Evolutionary conservation across 192 early-diverging fungal genomes (phyloP).

Genomic region (Rhizoclosmatium sp.): DNA sequence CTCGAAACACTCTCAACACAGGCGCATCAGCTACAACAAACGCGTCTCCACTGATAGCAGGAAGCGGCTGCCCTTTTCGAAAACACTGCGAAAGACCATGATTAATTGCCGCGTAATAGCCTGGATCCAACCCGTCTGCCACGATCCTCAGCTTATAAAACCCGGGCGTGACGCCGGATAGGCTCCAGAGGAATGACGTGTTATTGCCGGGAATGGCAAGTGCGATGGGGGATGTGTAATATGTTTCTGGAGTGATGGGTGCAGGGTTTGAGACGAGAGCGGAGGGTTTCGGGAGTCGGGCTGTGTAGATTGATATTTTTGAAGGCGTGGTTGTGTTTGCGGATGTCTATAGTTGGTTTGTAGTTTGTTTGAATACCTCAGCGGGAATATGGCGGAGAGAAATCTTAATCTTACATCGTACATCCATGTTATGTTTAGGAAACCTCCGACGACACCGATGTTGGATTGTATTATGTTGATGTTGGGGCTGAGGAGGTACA

Average conservation of each 20-base stretch:
- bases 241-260: slow-evolving; percentile 12
- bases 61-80: slow-evolving; percentile 7
- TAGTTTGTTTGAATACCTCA: not conserved
- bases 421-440: slow-evolving; percentile 30
- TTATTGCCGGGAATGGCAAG: not conserved
- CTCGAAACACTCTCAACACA: not conserved
- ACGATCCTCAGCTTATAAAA: slow-evolving; percentile 26
- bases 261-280: not conserved
- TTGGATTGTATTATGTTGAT: not conserved
- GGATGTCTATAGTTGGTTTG: not conserved
- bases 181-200: slow-evolving; percentile 1
- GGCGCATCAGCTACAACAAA: slow-evolving; percentile 16
- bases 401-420: slow-evolving; percentile 4
- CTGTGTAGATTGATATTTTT: slow-evolving; percentile 20
- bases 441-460: slow-evolving; percentile 21
- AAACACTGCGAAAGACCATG: slow-evolving; percentile 18
- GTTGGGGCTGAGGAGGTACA: slow-evolving; percentile 16
- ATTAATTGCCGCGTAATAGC: slow-evolving; percentile 11
- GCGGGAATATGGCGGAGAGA: not conserved
- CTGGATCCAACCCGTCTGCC: slow-evolving; percentile 21
- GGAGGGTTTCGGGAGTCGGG: not conserved
- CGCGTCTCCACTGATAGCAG: not conserved
- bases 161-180: slow-evolving; percentile 4
- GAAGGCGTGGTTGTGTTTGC: not conserved
- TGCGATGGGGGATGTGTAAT: slow-evolving; percentile 13